Evolutionary conservation across 192 early-diverging fungal species (phyloP).

Genomic region (Entomortierella parvispora): DNA sequence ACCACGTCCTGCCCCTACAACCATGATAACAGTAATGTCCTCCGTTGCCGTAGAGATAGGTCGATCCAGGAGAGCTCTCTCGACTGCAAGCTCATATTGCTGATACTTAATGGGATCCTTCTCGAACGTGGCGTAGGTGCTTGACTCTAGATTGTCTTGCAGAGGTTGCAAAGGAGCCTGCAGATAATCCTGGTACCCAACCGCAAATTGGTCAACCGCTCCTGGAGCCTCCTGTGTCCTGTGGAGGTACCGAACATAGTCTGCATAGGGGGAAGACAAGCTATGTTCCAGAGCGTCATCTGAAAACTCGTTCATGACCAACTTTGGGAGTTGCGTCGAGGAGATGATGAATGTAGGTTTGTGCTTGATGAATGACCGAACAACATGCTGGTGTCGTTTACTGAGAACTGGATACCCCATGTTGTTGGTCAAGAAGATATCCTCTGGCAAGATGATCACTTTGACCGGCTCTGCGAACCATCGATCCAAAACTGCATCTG

Average conservation of each 20-base stretch:
- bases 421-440: constrained; percentile 79
- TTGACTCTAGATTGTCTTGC: constrained; percentile 94
- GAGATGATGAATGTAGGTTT: constrained; percentile 55
- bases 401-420: constrained; percentile 91
- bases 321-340: constrained; percentile 32
- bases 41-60: constrained; percentile 20
- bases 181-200: constrained; percentile 90
- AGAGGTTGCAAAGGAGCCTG: constrained; percentile 89
- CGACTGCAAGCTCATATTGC: constrained; percentile 81
- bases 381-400: constrained; percentile 78
- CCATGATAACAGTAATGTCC: constrained; percentile 78
- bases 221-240: constrained; percentile 66
- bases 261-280: constrained; percentile 67
- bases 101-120: constrained; percentile 94
- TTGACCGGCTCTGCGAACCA: constrained; percentile 95
- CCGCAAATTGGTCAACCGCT: constrained; percentile 78
- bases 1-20: constrained; percentile 96
- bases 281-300: constrained; percentile 52
- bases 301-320: constrained; percentile 41
- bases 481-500: constrained; percentile 53
- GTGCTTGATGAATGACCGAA: constrained; percentile 61
- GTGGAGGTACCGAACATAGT: constrained; percentile 85
- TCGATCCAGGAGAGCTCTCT: constrained; percentile 66
- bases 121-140: constrained; percentile 97
- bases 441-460: constrained; percentile 74